Percentiles rank a stretch among this genome's conserved stretches.
Evolutionary conservation across 2,329 filamentous ascomycete species (phyloP).

Genomic region (Phialophora expanda): DNA sequence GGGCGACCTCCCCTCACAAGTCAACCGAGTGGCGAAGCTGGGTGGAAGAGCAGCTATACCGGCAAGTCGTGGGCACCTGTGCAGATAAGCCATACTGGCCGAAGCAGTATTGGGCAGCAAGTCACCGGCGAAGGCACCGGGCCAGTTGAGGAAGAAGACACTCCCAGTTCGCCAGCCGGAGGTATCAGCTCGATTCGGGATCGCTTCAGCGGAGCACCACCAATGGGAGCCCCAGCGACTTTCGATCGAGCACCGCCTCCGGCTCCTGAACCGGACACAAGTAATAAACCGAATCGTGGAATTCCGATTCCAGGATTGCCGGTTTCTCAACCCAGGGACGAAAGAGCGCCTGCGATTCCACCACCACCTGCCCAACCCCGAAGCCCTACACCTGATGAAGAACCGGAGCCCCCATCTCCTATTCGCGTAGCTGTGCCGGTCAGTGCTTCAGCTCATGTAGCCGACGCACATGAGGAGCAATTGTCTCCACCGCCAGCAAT

Average conservation of each 20-base stretch:
- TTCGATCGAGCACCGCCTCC: conserved; percentile 54
- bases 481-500: conserved; percentile 54
- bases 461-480: conserved; percentile 52
- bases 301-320: conserved; percentile 80
- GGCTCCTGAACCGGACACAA: conserved; percentile 66
- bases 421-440: conserved; percentile 87
- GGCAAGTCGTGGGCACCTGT: conserved; percentile 92
- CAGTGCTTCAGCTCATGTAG: conserved; percentile 55
- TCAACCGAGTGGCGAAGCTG: conserved; percentile 73
- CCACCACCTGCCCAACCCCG: conserved; percentile 50
- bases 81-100: conserved; percentile 73
- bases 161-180: conserved; percentile 63
- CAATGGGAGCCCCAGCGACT: conserved; percentile 64
- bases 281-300: conserved; percentile 72
- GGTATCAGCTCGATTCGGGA: conserved; percentile 78
- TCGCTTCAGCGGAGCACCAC: conserved; percentile 77
- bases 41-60: conserved; percentile 90
- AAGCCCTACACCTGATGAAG: conserved; percentile 51
- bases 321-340: conserved; percentile 59
- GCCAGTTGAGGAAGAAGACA: conserved; percentile 52
- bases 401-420: conserved; percentile 63
- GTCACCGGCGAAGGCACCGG: conserved; percentile 62
- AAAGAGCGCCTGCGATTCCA: conserved; percentile 48
- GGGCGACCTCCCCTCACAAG: conserved; percentile 60
- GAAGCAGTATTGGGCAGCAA: conserved; percentile 66